Conservation (phyloP, 2,329 filamentous ascomycete species). For the Hypoxylon sp. region DNA sequence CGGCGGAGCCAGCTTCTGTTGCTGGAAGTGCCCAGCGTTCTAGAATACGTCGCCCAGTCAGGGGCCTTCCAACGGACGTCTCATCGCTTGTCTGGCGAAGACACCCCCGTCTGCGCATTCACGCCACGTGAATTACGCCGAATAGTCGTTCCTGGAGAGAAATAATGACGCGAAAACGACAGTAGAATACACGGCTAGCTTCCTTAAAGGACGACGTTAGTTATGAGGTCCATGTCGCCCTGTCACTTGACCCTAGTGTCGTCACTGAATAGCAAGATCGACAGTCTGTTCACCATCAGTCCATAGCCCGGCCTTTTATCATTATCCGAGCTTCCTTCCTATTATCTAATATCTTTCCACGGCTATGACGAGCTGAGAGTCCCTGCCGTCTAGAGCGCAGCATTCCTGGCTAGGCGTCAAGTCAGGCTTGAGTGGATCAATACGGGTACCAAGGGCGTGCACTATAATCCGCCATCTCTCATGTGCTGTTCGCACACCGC, state of each 20-base stretch:
- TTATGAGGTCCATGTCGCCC: slow-evolving; percentile 26
- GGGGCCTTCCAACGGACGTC: slow-evolving; percentile 36
- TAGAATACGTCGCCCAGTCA: slow-evolving; percentile 46
- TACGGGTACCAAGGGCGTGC: slow-evolving; percentile 23
- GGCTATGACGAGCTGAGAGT: slow-evolving; percentile 14
- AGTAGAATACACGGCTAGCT: slow-evolving; percentile 10
- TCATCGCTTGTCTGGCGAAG: slow-evolving; percentile 23
- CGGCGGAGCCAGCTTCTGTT: slow-evolving; percentile 42
- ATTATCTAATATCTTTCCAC: slow-evolving; percentile 15
- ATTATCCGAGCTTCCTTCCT: slow-evolving; percentile 33
- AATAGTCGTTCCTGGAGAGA: slow-evolving; percentile 17
- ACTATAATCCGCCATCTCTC: slow-evolving; percentile 22
- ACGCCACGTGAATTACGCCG: slow-evolving; percentile 24
- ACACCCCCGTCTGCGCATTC: slow-evolving; percentile 18
- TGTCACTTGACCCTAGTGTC: slow-evolving; percentile 36
- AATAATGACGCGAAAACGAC: slow-evolving; percentile 30
- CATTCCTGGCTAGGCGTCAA: slow-evolving; percentile 19
- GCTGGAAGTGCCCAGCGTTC: slow-evolving; percentile 46
- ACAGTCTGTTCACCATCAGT: slow-evolving; percentile 20
- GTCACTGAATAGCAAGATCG: slow-evolving; percentile 35
- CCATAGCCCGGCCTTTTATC: slow-evolving; percentile 35
- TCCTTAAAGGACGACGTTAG: slow-evolving; percentile 10
- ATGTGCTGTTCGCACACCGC: slow-evolving; percentile 37
- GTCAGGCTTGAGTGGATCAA: slow-evolving; percentile 29
- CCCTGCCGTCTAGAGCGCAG: slow-evolving; percentile 13